Evolutionary conservation across 139 green algal genomes (phyloP), one percentile per base, ranked within the genome.

Genomic region (Coelastrella sp.): DNA sequence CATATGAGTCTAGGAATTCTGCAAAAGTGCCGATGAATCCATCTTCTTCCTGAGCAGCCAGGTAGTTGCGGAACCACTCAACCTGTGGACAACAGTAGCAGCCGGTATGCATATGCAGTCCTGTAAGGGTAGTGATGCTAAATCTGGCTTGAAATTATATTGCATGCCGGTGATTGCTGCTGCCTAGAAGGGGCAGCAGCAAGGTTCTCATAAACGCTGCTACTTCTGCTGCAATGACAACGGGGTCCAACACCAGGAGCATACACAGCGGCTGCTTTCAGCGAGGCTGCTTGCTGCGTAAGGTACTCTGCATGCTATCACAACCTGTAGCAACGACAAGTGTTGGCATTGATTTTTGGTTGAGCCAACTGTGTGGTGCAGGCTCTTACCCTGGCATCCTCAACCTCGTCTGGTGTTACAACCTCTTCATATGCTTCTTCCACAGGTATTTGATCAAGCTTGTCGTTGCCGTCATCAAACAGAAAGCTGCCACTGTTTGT

Each of bases 11-110:
- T 59, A 95, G n/a, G 35, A 89, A 97, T 8, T 95, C 91, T 10
- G 61, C 61, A 66, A 96, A 97, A 0, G 80, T 91, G 78, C 92
- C 94, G 6, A 87, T 59, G 63, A 92, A 96, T n/a, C 86, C 85
- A 9, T 90, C 65, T n/a, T 93, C 81, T 65, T 96, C 95, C 90
- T 95, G 79, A 7, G 74, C 83, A 56, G 20, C 73, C 65, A 96
- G 66, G 74, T 92, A 96, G 19, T 87, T 56, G 19, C 90, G 75
- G 68, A 95, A 95, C 25, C 95, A 79, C 66, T 92, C 74, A 35
- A 94, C 70, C 88, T 92, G 66, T 11, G 8, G 58, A 57, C 59
- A 59, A 82, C 27, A 82, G 75, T 12, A 74, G 22, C 8, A 86
- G 59, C 59, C 63, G 59, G 35, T 49, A 3, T 49, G 35, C 35